Conservation (phyloP, 768 basidiomycete species). For the Suillus lakei region DNA sequence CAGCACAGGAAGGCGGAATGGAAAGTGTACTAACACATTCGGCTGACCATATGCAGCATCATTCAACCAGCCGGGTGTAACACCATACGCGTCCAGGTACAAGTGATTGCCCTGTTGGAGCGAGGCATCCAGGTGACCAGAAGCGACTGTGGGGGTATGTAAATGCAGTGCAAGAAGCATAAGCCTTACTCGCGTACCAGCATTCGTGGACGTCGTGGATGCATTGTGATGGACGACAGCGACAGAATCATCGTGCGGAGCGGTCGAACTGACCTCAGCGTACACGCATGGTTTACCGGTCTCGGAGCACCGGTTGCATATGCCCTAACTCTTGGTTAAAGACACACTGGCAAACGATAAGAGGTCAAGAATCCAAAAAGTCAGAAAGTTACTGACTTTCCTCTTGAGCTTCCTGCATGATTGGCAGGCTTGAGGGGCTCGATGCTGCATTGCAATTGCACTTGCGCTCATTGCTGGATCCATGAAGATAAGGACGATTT, state of each 20-base stretch:
- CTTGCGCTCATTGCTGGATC: not conserved
- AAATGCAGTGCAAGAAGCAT: not conserved
- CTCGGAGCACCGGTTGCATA: constrained; percentile 1
- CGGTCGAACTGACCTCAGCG: not conserved
- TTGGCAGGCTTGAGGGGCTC: constrained; percentile 1
- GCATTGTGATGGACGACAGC: constrained; percentile 1
- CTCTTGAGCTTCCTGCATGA: constrained; percentile 9
- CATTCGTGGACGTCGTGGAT: not conserved
- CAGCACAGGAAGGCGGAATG: not conserved
- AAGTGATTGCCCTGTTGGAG: not conserved
- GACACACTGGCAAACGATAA: not conserved
- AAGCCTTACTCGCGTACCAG: not conserved
- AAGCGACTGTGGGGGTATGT: not conserved
- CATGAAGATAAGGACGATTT: not conserved
- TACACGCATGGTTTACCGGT: constrained; percentile 2
- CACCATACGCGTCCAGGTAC: not conserved
- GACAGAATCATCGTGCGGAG: not conserved
- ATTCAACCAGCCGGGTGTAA: not conserved
- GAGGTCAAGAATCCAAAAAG: not conserved
- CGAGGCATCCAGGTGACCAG: not conserved
- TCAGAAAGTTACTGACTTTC: not conserved
- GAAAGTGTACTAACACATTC: not conserved
- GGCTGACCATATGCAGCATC: not conserved
- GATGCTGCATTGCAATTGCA: constrained; percentile 7
- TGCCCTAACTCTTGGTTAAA: not conserved